These are phyloP conservation scores for Colletotrichum nymphaeae DNA, from an alignment of 2,329 filamentous ascomycete genomes.

Conservation along the genomic window DNA sequence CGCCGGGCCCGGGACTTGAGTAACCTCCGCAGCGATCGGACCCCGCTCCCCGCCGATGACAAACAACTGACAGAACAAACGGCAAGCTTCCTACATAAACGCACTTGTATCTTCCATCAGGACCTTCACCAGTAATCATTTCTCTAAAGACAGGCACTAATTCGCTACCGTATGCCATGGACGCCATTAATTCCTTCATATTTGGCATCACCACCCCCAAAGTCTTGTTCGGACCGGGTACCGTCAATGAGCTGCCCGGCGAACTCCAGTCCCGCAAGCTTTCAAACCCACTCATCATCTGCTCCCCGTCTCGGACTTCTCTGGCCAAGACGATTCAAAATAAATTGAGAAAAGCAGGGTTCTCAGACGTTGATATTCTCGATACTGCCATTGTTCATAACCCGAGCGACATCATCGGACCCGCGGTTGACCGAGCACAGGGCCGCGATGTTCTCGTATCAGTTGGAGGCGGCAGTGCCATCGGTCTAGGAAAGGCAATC, in stretches of 20 bases:
- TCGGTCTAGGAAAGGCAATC: slow-evolving; percentile 68
- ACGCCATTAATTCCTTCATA: slow-evolving; percentile 13
- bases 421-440: slow-evolving; percentile 42
- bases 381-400: slow-evolving; percentile 46
- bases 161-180: slow-evolving; percentile 1
- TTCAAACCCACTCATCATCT: slow-evolving; percentile 50
- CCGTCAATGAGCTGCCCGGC: slow-evolving; percentile 45
- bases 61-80: not conserved
- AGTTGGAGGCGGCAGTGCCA: slow-evolving; percentile 72
- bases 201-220: slow-evolving; percentile 41
- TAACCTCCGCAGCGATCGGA: slow-evolving; percentile 14
- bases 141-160: not conserved
- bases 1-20: slow-evolving; percentile 10
- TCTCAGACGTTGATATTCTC: slow-evolving; percentile 49
- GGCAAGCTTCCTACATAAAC: not conserved
- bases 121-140: not conserved
- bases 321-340: slow-evolving; percentile 47
- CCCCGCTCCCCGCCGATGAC: slow-evolving; percentile 34
- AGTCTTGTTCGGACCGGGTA: slow-evolving; percentile 48
- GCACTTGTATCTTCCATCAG: not conserved
- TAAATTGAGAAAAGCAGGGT: slow-evolving; percentile 35
- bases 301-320: slow-evolving; percentile 50
- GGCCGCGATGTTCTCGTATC: slow-evolving; percentile 68
- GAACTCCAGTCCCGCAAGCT: slow-evolving; percentile 48
- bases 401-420: slow-evolving; percentile 42